Conservation (phyloP, 495 filamentous ascomycete genomes). For the Penicillium argentinense region DNA sequence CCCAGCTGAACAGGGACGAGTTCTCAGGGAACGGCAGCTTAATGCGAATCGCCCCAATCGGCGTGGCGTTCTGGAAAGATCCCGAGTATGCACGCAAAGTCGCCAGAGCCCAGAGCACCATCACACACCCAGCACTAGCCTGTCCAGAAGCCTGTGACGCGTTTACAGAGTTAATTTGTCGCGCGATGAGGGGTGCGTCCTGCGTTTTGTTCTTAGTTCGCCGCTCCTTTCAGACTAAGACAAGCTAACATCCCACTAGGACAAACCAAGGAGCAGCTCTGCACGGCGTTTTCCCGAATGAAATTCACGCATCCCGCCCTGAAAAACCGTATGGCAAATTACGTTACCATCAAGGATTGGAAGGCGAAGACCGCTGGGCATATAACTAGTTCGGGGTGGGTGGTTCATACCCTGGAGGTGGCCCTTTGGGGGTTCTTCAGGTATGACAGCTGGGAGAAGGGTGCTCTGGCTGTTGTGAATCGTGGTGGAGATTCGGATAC, state of each 20-base stretch:
- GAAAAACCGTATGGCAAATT: constrained; percentile 17
- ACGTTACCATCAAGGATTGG: constrained; percentile 21
- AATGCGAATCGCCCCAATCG: constrained; percentile 46
- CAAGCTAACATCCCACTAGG: constrained; percentile 7
- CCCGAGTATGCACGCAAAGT: constrained; percentile 18
- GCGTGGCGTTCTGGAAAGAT: constrained; percentile 28
- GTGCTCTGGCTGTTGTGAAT: constrained; percentile 46
- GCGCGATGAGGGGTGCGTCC: constrained; percentile 23
- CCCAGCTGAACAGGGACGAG: constrained; percentile 11
- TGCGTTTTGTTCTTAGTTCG: neutral
- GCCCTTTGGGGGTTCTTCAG: constrained; percentile 50
- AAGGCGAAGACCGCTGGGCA: constrained; percentile 4
- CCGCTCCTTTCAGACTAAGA: neutral
- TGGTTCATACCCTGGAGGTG: constrained; percentile 47
- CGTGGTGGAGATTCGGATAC: constrained; percentile 52
- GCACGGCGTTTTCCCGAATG: constrained; percentile 11
- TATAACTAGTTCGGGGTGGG: constrained; percentile 42
- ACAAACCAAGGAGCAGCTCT: constrained; percentile 20
- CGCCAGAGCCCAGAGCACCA: constrained; percentile 26
- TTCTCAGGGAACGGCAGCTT: constrained; percentile 46
- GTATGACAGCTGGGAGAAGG: constrained; percentile 38
- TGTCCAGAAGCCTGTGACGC: constrained; percentile 43
- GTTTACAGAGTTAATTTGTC: constrained; percentile 34
- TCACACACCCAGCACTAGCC: constrained; percentile 42
- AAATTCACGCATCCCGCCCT: constrained; percentile 23